Evolutionary conservation across 805 yeast species (phyloP).

Genomic region (Kuraishia hungarica): DNA sequence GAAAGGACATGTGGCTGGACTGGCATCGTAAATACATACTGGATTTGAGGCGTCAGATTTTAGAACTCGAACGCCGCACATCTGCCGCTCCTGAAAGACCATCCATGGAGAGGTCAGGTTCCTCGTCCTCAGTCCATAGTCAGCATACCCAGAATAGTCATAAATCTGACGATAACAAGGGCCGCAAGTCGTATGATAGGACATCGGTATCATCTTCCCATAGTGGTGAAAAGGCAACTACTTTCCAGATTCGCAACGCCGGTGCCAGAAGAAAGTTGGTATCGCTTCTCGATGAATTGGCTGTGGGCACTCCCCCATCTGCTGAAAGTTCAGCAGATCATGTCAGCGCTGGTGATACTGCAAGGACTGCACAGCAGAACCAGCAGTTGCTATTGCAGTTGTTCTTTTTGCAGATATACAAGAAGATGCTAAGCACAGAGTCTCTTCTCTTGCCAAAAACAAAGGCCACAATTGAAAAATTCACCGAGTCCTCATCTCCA

Average conservation of each 20-base stretch:
- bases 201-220: background rate
- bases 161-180: background rate
- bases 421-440: constrained; percentile 13
- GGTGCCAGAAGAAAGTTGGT: background rate
- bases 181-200: background rate
- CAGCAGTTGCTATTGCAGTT: constrained; percentile 17
- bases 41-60: background rate
- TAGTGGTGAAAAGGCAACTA: background rate
- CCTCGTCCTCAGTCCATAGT: background rate
- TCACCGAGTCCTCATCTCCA: background rate
- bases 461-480: background rate
- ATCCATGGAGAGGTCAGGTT: background rate
- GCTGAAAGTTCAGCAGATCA: background rate
- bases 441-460: constrained; percentile 3
- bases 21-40: constrained; percentile 18
- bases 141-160: background rate
- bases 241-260: background rate
- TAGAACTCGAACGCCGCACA: background rate
- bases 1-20: constrained; percentile 20
- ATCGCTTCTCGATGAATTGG: background rate
- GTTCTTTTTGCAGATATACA: constrained; percentile 21
- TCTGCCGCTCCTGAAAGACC: background rate
- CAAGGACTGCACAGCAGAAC: constrained; percentile 8
- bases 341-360: background rate
- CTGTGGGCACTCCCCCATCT: background rate